phyloP scores from a whole-genome alignment of 2,329 filamentous ascomycete species.

The Monosporascus sp. region DNA sequence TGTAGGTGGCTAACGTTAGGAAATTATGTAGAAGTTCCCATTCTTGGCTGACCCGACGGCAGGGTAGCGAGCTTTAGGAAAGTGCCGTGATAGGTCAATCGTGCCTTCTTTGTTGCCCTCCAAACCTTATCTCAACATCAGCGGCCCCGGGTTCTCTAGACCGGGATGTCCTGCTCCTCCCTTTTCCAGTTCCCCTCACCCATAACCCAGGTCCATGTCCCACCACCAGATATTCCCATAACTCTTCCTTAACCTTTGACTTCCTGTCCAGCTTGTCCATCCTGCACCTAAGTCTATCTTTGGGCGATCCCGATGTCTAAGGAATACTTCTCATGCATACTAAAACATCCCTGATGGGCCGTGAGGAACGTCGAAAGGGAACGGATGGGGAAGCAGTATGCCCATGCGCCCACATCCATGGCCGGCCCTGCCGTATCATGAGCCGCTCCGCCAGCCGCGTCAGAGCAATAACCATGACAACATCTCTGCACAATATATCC shows the following conservation, averaged over 20 bases:
- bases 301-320: too few species aligned
- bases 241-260: too few species aligned
- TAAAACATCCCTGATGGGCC: too few species aligned
- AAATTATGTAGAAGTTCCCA: background rate
- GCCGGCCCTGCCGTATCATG: too few species aligned
- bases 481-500: background rate
- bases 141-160: background rate
- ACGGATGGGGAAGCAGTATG: background rate
- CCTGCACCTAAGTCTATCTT: too few species aligned
- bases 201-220: too few species aligned
- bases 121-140: background rate
- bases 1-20: background rate
- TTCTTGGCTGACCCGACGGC: background rate
- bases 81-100: background rate
- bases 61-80: background rate
- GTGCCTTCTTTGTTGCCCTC: background rate
- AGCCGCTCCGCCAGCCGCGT: too few species aligned
- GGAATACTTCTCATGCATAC: too few species aligned
- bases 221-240: too few species aligned
- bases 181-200: background rate
- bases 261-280: too few species aligned
- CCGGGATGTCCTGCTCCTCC: background rate
- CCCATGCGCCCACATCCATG: background rate
- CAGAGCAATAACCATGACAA: too few species aligned
- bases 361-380: too few species aligned